Conservation (phyloP, 78 protist species). For the Neovahlkampfia damariscottae region DNA sequence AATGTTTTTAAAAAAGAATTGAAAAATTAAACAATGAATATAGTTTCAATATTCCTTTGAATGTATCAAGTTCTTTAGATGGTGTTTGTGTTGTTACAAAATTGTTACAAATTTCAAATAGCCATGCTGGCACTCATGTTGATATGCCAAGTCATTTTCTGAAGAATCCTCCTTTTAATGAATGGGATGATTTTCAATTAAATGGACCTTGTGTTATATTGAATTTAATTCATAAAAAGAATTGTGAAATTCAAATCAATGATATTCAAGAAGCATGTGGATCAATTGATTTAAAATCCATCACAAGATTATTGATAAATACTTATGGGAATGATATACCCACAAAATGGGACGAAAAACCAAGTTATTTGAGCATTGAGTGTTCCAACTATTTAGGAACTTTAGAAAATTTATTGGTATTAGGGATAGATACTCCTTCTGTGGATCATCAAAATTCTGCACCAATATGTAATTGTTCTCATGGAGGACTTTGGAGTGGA, state of each 20-base stretch:
- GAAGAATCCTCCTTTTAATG: background rate
- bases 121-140: constrained; percentile 12
- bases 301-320: background rate
- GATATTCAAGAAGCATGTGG: background rate
- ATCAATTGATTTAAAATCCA: background rate
- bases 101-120: background rate
- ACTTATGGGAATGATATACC: background rate
- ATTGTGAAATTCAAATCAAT: background rate
- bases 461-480: background rate
- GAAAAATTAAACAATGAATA: background rate
- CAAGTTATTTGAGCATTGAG: background rate
- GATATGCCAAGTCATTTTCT: background rate
- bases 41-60: background rate
- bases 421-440: constrained; percentile 2
- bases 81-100: background rate
- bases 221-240: background rate
- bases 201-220: background rate
- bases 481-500: background rate
- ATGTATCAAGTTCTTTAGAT: background rate
- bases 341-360: background rate
- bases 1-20: background rate
- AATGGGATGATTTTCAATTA: background rate
- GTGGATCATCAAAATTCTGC: background rate
- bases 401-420: background rate
- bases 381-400: background rate